Base-by-base conservation (phyloP, 2,329 filamentous ascomycete genomes). In the Metarhizium sp. region DNA sequence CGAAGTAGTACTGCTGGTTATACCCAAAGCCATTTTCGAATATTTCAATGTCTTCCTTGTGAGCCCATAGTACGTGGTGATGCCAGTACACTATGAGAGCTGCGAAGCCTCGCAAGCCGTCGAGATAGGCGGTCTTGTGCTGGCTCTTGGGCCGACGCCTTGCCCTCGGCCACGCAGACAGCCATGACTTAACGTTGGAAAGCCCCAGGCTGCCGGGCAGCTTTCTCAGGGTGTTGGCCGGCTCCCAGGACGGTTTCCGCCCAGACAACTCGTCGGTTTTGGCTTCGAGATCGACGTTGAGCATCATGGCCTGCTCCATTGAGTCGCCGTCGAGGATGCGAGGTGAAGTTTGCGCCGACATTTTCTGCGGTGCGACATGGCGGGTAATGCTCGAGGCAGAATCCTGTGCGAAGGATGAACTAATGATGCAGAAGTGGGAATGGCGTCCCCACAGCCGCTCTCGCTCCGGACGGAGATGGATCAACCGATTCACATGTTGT, bases 81-180 rank as follows among this genome's bases (percentile, higher is more conserved):
- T 84, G 80, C 60, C 78, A 73, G 66, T 86, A 87, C 16, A 88
- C 85, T 32, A 87, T 65, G 34, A 88, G 74, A 2, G 85, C 82
- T 4, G 84, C 84, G 58, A 87, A 85, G 3, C 85, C 85, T 63
- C 85, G 73, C 14, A 88, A 70, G 14, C 85, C 85, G 60, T 88
- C 85, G 4, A 70, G 58, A 60, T 81, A 84, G n/a, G 81, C 80
- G 5, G 81, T 85, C 18, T 72, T 70, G 6, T 78, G 71, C 14
- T 76, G 67, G 14, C 62, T 66, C 6, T 63, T 62, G 1, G 60
- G 53, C 5, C 62, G 49, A 29, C 49, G 53, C 16, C 32, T 34
- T 11, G 32, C 5, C 32, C 32, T 34, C 7, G 32, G 6, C 32
- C 14, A 42, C 5, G 46, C 10, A 18, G 32, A 18, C 42, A 34